Conservation (phyloP, 2,329 filamentous ascomycete species). For the Epicoccum sorghinum region DNA sequence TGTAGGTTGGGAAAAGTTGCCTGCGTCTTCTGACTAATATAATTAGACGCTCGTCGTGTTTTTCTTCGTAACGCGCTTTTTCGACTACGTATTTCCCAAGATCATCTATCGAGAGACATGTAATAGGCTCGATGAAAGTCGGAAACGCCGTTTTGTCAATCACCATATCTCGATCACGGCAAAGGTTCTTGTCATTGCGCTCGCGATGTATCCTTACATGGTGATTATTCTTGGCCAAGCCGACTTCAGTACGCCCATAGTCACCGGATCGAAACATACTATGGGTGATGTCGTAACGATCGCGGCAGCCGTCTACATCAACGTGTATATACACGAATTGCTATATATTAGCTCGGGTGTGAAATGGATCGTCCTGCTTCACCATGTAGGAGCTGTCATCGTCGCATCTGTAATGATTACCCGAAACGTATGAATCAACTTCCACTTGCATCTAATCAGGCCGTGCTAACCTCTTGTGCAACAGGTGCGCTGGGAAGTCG, state of each 20-base stretch:
- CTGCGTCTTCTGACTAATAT: background rate
- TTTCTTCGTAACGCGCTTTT: constrained; percentile 1
- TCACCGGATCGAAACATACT: background rate
- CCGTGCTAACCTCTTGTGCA: too few relatives aligned
- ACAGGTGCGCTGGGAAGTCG: background rate
- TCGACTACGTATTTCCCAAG: background rate
- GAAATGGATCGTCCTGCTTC: background rate
- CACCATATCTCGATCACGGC: background rate
- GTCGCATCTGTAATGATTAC: constrained; percentile 1
- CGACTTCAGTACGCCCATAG: background rate
- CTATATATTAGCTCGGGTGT: background rate
- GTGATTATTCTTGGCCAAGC: background rate
- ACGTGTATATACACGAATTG: background rate
- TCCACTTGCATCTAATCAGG: too few relatives aligned
- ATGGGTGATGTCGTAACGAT: background rate
- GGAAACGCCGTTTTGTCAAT: background rate
- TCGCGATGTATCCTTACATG: background rate
- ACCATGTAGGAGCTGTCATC: background rate
- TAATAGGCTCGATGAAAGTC: background rate
- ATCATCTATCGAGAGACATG: background rate
- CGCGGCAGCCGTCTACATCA: background rate
- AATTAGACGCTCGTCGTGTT: background rate
- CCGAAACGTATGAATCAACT: background rate
- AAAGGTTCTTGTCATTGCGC: background rate
- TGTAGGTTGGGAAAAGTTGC: background rate